Evolutionary conservation across 2,329 filamentous ascomycete genomes (phyloP).

Genomic region (Diaporthe aspalathi): DNA sequence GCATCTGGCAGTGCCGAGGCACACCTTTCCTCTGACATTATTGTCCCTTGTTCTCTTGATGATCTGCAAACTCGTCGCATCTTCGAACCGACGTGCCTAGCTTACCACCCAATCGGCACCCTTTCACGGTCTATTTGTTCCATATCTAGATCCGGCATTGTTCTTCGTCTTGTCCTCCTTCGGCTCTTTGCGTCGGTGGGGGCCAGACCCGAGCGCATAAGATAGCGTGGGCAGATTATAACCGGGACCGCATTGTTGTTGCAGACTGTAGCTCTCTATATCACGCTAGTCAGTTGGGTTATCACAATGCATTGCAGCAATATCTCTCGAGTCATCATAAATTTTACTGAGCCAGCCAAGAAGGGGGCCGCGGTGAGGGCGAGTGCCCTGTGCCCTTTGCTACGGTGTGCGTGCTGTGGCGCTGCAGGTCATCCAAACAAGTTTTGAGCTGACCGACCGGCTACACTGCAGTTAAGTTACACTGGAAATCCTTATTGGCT

Average conservation of each 20-base stretch:
- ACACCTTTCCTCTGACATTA: neutral
- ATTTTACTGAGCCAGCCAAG: conserved; percentile 7
- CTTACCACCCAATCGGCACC: conserved; percentile 5
- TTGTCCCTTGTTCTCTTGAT: neutral
- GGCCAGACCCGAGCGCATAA: neutral
- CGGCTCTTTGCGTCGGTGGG: neutral
- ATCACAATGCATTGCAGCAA: conserved; percentile 28
- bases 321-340: conserved; percentile 15
- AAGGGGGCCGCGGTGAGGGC: conserved; percentile 7
- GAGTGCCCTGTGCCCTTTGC: neutral
- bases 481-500: neutral
- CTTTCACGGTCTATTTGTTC: neutral
- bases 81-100: neutral
- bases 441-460: neutral
- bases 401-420: neutral
- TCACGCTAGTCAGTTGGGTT: conserved; percentile 20
- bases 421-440: conserved; percentile 8
- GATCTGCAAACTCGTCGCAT: conserved; percentile 24
- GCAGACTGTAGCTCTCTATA: conserved; percentile 14
- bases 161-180: neutral
- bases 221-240: neutral
- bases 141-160: neutral
- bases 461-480: too few relatives aligned
- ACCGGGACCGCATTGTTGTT: conserved; percentile 4
- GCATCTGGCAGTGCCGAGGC: conserved; percentile 13